Evolutionary conservation across 2,329 filamentous ascomycete genomes (phyloP).

Genomic region (Penicillium sp.): DNA sequence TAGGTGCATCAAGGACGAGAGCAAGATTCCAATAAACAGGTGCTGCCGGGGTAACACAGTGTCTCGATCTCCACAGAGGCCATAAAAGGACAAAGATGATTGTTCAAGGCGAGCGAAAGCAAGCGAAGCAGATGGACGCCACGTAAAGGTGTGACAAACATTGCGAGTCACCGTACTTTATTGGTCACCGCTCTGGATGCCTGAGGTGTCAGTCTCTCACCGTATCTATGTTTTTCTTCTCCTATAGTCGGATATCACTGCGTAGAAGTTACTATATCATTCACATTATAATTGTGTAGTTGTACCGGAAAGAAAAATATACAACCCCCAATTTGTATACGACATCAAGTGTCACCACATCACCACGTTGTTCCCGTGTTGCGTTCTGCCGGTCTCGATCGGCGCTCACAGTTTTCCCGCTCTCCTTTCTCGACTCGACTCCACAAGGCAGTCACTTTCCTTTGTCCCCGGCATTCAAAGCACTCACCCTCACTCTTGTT

Average conservation of each 20-base stretch:
- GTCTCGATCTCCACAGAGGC: not conserved
- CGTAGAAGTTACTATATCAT: too few species aligned
- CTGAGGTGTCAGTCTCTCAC: conserved; percentile 5
- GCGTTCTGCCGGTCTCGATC: conserved; percentile 22
- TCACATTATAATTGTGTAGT: too few species aligned
- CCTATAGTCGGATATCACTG: too few species aligned
- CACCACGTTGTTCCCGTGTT: conserved; percentile 7
- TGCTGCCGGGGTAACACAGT: not conserved
- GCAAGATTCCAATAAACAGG: not conserved
- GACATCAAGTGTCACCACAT: not conserved
- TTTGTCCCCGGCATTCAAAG: conserved; percentile 9
- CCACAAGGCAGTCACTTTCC: conserved; percentile 22
- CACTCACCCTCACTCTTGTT: conserved; percentile 2
- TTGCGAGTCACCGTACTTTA: not conserved
- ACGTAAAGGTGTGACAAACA: not conserved
- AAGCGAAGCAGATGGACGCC: not conserved
- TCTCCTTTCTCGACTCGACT: conserved; percentile 24
- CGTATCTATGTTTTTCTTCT: not conserved
- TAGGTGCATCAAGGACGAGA: not conserved
- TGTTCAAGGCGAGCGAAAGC: not conserved
- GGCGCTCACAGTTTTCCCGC: conserved; percentile 26
- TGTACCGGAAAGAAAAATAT: not conserved
- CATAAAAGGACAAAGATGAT: not conserved
- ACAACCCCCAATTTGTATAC: not conserved
- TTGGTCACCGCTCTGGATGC: conserved; percentile 8